Evolutionary conservation across 176 grass and related monocot genomes (phyloP), one percentile per base, ranked within the genome.

Genomic region (Microstegium vimineum): DNA sequence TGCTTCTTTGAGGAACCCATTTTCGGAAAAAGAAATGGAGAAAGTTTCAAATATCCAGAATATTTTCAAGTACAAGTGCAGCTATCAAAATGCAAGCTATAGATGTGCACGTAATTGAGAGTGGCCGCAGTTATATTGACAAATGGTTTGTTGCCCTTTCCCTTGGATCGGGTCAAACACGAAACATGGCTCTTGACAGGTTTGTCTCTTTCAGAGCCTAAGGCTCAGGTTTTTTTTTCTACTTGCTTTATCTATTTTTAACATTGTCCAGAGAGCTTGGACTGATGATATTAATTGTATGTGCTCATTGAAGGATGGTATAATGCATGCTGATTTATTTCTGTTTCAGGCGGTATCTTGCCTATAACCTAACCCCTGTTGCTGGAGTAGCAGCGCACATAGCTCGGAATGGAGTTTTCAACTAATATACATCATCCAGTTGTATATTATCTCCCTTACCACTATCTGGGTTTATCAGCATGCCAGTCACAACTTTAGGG

Each of bases 21-120:
- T 98, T 87, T 94, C 95, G 4, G 92, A 94, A 85, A n/a, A 98
- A 94, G 86, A 98, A 98, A 84, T 98, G 95, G 95, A 94, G 95
- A 69, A 98, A 98, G 75, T 98, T 94, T 66, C 95, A 98, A 82
- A 47, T 98, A 89, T 92, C 92, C 64, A 98, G 95, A 90, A 82
- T 98, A 71, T 98, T 98, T 93, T 85, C 84, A 75, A 91, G 90
- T 81, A 89, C 95, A 81, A 92, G 77, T 84, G 65, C 88, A 76
- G 90, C 82, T 82, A 86, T 76, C 14, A 98, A 94, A 86, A 92
- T 98, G 86, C 88, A 98, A 83, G 84, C 82, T 80, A 91, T 98
- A 89, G 95, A 98, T 86, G 84, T 98, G 78, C 88, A 93, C 62
- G 90, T 98, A 10, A 93, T 91, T 72, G 90, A 98, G 78, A 86